These are phyloP conservation scores for Anthracocystis setariae DNA, from an alignment of 1,284 basidiomycete genomes.

Conservation along the genomic window DNA sequence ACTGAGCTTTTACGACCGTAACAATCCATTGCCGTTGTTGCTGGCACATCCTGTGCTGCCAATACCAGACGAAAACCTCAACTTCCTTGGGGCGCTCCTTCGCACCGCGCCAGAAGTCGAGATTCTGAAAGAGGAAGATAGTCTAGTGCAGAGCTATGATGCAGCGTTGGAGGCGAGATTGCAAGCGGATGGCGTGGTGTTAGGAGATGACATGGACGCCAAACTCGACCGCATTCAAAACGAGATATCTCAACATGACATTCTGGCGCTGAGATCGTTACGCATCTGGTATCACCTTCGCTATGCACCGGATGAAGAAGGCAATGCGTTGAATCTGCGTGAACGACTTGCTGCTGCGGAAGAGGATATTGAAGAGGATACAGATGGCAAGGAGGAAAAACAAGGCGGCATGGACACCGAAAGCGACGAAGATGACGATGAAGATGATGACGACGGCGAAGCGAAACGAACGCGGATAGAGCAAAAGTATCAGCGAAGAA, in stretches of 20 bases:
- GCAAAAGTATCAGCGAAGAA: slow-evolving; percentile 17
- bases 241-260: slow-evolving; percentile 50
- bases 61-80: slow-evolving; percentile 54
- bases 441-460: slow-evolving; percentile 32
- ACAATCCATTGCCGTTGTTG: slow-evolving; percentile 42
- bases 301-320: slow-evolving; percentile 53
- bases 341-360: slow-evolving; percentile 39
- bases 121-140: slow-evolving; percentile 36
- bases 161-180: slow-evolving; percentile 4
- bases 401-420: slow-evolving; percentile 33
- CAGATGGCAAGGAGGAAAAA: slow-evolving; percentile 37
- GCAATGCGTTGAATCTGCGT: slow-evolving; percentile 49
- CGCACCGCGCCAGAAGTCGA: slow-evolving; percentile 57
- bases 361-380: slow-evolving; percentile 32
- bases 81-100: slow-evolving; percentile 57
- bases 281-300: slow-evolving; percentile 56
- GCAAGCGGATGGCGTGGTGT: background rate
- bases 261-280: slow-evolving; percentile 40
- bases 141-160: slow-evolving; percentile 44
- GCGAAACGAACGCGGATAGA: slow-evolving; percentile 13
- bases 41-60: slow-evolving; percentile 53
- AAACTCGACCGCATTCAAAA: slow-evolving; percentile 28
- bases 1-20: slow-evolving; percentile 48
- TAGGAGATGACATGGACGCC: slow-evolving; percentile 10
- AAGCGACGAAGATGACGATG: slow-evolving; percentile 9